phyloP scores from a whole-genome alignment of 129 eudicot species.

The Flaveria sonorensis region DNA sequence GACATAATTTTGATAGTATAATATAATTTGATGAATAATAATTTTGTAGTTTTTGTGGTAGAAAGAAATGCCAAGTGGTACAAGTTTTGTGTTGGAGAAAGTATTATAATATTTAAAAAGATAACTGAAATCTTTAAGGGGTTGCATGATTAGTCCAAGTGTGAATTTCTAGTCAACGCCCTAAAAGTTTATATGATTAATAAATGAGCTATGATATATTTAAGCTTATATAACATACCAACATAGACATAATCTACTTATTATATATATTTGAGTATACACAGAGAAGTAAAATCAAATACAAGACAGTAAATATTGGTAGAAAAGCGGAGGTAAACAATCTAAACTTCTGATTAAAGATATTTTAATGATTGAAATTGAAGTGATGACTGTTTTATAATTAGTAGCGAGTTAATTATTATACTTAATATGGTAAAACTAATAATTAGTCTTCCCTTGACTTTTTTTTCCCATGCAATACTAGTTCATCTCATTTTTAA shows the following conservation, averaged over 20 bases:
- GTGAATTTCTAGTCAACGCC: not conserved
- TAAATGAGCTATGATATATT: not conserved
- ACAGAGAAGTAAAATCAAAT: no score
- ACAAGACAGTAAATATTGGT: no score
- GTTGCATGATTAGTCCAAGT: not conserved
- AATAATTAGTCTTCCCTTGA: no score
- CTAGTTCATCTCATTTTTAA: no score
- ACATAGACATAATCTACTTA: not conserved
- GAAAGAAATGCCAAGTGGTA: conserved; percentile 10
- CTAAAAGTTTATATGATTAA: conserved; percentile 1
- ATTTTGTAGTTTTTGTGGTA: not conserved
- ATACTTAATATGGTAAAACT: no score
- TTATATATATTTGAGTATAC: not conserved
- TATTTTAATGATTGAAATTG: no score
- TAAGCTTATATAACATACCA: no score
- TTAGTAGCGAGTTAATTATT: no score
- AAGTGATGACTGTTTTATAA: no score
- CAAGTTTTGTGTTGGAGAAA: not conserved
- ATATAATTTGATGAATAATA: not conserved
- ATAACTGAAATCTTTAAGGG: not conserved
- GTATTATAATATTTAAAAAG: not conserved
- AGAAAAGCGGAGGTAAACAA: no score
- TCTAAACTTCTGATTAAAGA: no score
- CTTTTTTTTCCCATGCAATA: no score
- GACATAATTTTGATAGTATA: not conserved